Evolutionary conservation across 192 early-diverging fungal species (phyloP).

Genomic region (Podila minutissima): DNA sequence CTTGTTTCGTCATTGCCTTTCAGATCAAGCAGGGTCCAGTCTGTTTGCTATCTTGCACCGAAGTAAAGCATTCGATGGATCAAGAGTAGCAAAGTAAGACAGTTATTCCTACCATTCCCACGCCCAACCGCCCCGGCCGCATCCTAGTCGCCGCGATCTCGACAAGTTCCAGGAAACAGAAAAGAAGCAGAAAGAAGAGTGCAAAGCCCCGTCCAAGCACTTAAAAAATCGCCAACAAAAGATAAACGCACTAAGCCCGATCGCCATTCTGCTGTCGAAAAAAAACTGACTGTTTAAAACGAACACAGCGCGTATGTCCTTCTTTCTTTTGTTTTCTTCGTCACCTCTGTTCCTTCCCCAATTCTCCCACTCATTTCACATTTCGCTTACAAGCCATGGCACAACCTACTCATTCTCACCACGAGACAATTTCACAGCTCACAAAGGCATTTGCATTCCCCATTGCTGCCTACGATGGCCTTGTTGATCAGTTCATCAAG

Average conservation of each 20-base stretch:
- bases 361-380: not conserved
- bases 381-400: conserved; percentile 1
- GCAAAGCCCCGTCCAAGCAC: no score
- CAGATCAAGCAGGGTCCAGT: no score
- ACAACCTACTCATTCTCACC: not conserved
- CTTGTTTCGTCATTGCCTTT: no score
- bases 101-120: no score
- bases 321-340: not conserved
- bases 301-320: not conserved
- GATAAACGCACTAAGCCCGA: not conserved
- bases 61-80: no score
- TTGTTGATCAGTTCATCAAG: conserved; percentile 37
- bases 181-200: no score
- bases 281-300: not conserved
- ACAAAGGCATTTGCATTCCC: conserved; percentile 38
- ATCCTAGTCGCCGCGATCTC: no score
- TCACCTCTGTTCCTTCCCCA: not conserved
- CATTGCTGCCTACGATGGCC: conserved; percentile 29
- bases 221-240: not conserved
- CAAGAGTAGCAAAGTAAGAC: no score
- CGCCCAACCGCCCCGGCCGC: no score
- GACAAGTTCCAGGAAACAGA: no score
- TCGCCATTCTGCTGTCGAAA: no score
- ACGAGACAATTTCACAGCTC: conserved; percentile 19
- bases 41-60: no score